Base-by-base conservation (phyloP, 2,329 filamentous ascomycete genomes). In the Calonectria hawksworthii region DNA sequence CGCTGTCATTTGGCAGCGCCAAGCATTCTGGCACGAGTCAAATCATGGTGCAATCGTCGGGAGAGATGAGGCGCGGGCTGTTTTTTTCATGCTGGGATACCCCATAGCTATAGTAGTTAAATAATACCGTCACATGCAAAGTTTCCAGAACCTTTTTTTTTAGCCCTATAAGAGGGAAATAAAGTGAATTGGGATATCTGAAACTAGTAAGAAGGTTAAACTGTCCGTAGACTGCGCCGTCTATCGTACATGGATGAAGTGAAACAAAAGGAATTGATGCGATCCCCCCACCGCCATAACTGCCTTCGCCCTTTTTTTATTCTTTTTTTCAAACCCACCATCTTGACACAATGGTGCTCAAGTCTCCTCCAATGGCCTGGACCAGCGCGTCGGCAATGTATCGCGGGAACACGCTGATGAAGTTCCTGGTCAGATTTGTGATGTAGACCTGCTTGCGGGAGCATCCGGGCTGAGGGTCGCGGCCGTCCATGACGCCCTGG, bases 131-230 rank as follows among this genome's bases (percentile, higher is more conserved):
- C 44, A 47, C 44, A 47, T 23, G 9, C 2, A 23, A 0, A n/a
- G 44, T 47, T 23, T 23, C n/a, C 11, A 13, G 11, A 23, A 23
- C 44, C 9, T 21, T 28, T 32, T 54, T 54, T 54, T 32, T 11
- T 16, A 54, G 41, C 23, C 23, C 34, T 36, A 63, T 26, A 26
- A 32, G 18, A 47, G 41, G 38, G 38, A 50, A 65, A 47, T 64
- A 47, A 50, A 65, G 61, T 50, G 44, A 63, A 63, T 63, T 44
- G 56, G 56, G 56, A 63, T 63, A 63, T 63, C 56, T 63, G 23
- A 63, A 63, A 63, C 38, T 36, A 16, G 11, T 28, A 41, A 28
- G 16, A 59, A 63, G 23, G 28, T 56, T 56, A 63, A 63, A 63
- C 7, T 28, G 36, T 26, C 34, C 56, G 56, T 41, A 63, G 56